Base-by-base conservation (phyloP, 352 stramenopile genomes). In the Globisporangium heterothallicum region DNA sequence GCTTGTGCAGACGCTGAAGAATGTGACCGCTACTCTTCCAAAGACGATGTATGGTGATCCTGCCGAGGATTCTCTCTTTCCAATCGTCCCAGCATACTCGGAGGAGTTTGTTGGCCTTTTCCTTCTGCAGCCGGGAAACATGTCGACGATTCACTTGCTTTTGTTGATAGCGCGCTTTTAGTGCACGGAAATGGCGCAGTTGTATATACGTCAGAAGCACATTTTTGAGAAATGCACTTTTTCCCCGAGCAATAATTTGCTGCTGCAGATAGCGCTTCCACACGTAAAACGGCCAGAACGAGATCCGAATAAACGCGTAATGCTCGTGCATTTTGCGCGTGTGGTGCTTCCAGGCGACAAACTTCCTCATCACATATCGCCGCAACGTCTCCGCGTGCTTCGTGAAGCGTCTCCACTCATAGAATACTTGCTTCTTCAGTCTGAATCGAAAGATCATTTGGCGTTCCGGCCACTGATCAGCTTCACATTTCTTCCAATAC, bases 211-310 rank as follows among this genome's bases (percentile, higher is more conserved):
- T 83, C 13, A 53, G 38, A 62, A 84, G 67, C 4, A 88, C 61
- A 24, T 74, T 72, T 38, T 57, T 68, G 12, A 90, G 40, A 29
- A 89, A 86, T 5, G 56, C 42, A 10, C 65, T 67, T 56, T 92
- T 92, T 16, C 71, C 67, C 34, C 67, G 67, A 14, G 74, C 78
- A 9, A 88, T 72, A 29, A 88, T 80, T 43, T 77, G 69, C 57
- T 84, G 70, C 36, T 85, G 73, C n/a, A 86, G 55, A 49, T 81
- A 65, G 13, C 81, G 74, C 56, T 87, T 88, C 81, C 81, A 91
- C 14, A 86, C 63, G 63, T 88, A 89, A 66, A 88, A 85, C 42
- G 81, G 77, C 79, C 81, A 92, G 52, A 92, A 91, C 18, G 68
- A 76, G 13, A 54, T 64, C 21, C 74, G 74, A 44, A 84, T 80